Evolutionary conservation across 179 eudicot genomes (phyloP).

Genomic region (Nepenthes alata): DNA sequence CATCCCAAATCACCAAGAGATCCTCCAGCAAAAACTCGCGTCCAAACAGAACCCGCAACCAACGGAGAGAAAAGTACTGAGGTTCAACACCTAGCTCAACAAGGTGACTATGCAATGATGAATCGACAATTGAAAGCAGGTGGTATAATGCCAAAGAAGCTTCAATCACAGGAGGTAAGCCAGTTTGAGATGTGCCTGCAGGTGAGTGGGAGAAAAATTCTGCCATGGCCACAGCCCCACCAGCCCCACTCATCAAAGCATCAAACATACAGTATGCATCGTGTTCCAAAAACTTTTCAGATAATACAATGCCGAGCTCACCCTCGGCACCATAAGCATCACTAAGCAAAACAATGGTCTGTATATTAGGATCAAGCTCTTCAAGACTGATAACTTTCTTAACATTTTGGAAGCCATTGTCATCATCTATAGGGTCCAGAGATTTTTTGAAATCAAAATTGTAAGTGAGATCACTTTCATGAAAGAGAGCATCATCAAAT

Average conservation of each 20-base stretch:
- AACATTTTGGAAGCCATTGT: slow-evolving; percentile 20
- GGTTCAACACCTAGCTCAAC: slow-evolving; percentile 95
- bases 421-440: slow-evolving; percentile 32
- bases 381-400: slow-evolving; percentile 29
- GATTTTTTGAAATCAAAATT: slow-evolving; percentile 58
- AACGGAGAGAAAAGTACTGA: slow-evolving; percentile 90
- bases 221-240: slow-evolving; percentile 79
- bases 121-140: slow-evolving; percentile 72
- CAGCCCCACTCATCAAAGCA: slow-evolving; percentile 79
- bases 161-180: slow-evolving; percentile 74
- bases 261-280: slow-evolving; percentile 92
- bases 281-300: slow-evolving; percentile 87
- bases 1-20: slow-evolving; percentile 81
- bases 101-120: slow-evolving; percentile 75
- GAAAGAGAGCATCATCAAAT: slow-evolving; percentile 63
- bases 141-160: slow-evolving; percentile 83
- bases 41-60: slow-evolving; percentile 88
- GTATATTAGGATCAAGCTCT: slow-evolving; percentile 62
- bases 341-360: slow-evolving; percentile 54
- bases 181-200: slow-evolving; percentile 31
- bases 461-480: slow-evolving; percentile 44
- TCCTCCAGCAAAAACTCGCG: slow-evolving; percentile 77
- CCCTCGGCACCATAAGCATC: slow-evolving; percentile 99
- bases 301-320: slow-evolving; percentile 78
- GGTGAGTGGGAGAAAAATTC: slow-evolving; percentile 69